These are phyloP conservation scores for Fusarium floridanum DNA, from an alignment of 2,329 filamentous ascomycete genomes.

Conservation along the genomic window DNA sequence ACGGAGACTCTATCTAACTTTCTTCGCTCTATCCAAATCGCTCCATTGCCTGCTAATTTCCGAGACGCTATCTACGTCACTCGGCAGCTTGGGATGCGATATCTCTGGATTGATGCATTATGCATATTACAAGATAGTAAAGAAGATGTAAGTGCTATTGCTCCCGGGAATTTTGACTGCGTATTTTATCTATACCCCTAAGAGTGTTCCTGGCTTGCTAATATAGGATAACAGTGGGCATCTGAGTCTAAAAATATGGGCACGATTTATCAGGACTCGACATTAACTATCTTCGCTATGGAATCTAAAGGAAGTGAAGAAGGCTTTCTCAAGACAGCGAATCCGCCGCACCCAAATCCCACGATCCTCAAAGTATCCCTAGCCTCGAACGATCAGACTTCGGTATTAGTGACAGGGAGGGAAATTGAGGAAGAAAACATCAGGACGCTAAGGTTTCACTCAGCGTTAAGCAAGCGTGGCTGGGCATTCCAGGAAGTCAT, in stretches of 20 bases:
- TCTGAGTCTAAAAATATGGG: background rate
- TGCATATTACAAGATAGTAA: background rate
- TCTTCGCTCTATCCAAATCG: background rate
- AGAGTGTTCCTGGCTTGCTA: no score
- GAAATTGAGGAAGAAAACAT: background rate
- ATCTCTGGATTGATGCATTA: background rate
- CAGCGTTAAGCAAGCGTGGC: background rate
- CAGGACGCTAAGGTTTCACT: accelerated
- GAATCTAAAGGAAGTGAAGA: background rate
- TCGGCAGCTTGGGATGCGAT: background rate
- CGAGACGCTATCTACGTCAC: background rate
- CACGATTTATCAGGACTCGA: background rate
- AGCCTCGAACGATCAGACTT: background rate
- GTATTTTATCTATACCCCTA: accelerated
- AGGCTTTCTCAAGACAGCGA: background rate
- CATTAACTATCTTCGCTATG: background rate
- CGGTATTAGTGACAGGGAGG: background rate
- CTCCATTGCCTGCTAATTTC: background rate
- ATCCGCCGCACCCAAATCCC: background rate
- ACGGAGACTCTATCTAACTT: background rate
- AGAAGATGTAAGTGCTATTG: background rate
- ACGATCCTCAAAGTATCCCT: background rate
- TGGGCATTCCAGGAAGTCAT: background rate
- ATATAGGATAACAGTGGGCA: background rate
- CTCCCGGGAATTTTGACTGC: background rate